Conservation (phyloP, 2,329 filamentous ascomycete genomes). For the Alternaria ethzedia region DNA sequence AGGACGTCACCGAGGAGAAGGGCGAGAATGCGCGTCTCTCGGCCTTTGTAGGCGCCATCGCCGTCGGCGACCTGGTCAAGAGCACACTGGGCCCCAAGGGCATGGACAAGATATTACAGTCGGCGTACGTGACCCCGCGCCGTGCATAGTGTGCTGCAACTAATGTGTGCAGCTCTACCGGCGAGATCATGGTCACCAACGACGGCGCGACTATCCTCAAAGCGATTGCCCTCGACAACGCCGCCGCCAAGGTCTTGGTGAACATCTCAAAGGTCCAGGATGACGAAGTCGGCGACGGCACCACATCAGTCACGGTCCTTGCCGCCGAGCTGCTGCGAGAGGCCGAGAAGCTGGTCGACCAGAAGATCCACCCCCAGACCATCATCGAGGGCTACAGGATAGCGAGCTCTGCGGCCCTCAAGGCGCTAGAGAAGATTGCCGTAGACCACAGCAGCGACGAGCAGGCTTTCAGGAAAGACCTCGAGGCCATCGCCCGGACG, state of each 20-base stretch:
- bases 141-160: constrained; percentile 17
- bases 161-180: constrained; percentile 72
- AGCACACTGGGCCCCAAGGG: constrained; percentile 96
- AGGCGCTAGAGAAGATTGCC: constrained; percentile 81
- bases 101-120: constrained; percentile 98
- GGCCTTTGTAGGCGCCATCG: constrained; percentile 98
- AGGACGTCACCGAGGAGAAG: constrained; percentile 97
- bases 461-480: constrained; percentile 85
- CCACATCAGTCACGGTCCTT: constrained; percentile 95
- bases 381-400: constrained; percentile 99
- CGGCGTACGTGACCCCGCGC: constrained; percentile 69
- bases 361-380: constrained; percentile 98
- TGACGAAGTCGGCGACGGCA: constrained; percentile 97
- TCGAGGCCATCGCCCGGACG: constrained; percentile 88
- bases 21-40: constrained; percentile 98
- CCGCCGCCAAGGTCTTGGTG: constrained; percentile 95
- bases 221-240: constrained; percentile 97
- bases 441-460: constrained; percentile 88
- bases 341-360: constrained; percentile 94
- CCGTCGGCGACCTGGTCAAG: constrained; percentile 96
- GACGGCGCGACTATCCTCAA: constrained; percentile 98
- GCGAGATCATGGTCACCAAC: constrained; percentile 98
- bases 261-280: constrained; percentile 99
- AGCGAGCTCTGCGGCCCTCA: constrained; percentile 86
- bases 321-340: constrained; percentile 94